Evolutionary conservation across 345 rosid species (phyloP).

Genomic region (Raphanus sativus): DNA sequence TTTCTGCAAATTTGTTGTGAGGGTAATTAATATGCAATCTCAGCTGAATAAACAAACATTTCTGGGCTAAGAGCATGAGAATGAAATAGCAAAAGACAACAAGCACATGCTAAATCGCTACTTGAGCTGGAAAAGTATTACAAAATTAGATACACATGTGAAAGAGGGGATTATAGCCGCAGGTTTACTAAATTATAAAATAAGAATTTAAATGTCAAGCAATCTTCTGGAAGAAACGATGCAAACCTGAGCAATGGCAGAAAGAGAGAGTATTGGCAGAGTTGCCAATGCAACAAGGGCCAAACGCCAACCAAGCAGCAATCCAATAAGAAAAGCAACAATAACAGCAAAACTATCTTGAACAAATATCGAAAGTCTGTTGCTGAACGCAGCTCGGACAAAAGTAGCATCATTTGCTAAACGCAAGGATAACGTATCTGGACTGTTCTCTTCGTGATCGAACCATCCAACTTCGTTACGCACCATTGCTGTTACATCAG

Average conservation of each 20-base stretch:
- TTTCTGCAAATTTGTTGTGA: conserved; percentile 64
- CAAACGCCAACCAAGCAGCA: conserved; percentile 88
- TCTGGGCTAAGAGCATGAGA: background rate
- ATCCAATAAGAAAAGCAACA: conserved; percentile 86
- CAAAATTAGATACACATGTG: background rate
- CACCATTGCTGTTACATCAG: conserved; percentile 80
- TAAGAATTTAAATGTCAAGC: background rate
- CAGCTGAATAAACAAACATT: background rate
- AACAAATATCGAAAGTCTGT: conserved; percentile 93
- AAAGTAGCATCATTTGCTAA: conserved; percentile 99
- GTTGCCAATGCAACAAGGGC: conserved; percentile 97
- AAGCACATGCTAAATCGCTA: background rate
- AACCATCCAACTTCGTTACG: conserved; percentile 99
- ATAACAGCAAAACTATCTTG: conserved; percentile 93
- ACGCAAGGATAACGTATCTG: conserved; percentile 96
- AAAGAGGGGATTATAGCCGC: background rate
- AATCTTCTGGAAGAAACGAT: conserved; percentile 6
- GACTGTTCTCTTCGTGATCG: conserved; percentile 96
- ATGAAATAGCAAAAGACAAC: background rate
- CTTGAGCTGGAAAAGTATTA: background rate
- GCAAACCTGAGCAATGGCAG: conserved; percentile 98
- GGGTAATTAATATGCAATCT: background rate
- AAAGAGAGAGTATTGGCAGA: conserved; percentile 75
- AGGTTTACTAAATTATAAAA: background rate
- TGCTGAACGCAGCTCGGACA: conserved; percentile 98